phyloP scores from a whole-genome alignment of 306 rosid genomes.

The Echinosophora koreensis region DNA sequence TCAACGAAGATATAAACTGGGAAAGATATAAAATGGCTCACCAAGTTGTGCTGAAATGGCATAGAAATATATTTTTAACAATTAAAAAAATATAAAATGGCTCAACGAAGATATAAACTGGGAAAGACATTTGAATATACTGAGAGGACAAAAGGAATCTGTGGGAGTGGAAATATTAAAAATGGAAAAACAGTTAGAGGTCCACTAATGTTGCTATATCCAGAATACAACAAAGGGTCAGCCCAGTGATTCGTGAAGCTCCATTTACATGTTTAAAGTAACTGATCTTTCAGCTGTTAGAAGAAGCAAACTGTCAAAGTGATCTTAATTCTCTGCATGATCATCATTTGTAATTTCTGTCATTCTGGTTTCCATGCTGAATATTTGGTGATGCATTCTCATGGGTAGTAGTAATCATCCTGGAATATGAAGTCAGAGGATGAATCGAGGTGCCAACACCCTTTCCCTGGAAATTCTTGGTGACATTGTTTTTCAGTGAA shows the following conservation, averaged over 20 bases:
- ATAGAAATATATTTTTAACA: not conserved
- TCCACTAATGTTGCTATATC: constrained; percentile 34
- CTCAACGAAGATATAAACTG: constrained; percentile 3
- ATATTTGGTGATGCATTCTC: constrained; percentile 90
- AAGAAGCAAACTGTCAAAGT: constrained; percentile 20
- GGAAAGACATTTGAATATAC: constrained; percentile 14
- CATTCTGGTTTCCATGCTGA: constrained; percentile 51
- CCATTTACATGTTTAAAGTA: constrained; percentile 44
- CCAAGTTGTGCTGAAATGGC: constrained; percentile 7
- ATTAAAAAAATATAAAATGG: constrained; percentile 3
- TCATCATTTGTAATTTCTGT: constrained; percentile 29
- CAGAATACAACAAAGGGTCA: constrained; percentile 28
- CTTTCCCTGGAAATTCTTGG: constrained; percentile 59
- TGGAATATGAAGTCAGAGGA: constrained; percentile 59
- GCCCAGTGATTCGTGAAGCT: constrained; percentile 16
- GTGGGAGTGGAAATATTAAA: constrained; percentile 6
- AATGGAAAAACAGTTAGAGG: constrained; percentile 26
- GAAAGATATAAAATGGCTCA: constrained; percentile 20
- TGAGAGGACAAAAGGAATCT: not conserved
- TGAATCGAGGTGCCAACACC: constrained; percentile 46
- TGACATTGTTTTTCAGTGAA: constrained; percentile 54
- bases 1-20: constrained; percentile 1
- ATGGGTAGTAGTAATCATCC: constrained; percentile 48
- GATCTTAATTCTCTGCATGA: constrained; percentile 30
- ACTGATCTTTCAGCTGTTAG: not conserved